Conservation (phyloP, 2,329 filamentous ascomycete genomes). For the Fonsecaea nubica region DNA sequence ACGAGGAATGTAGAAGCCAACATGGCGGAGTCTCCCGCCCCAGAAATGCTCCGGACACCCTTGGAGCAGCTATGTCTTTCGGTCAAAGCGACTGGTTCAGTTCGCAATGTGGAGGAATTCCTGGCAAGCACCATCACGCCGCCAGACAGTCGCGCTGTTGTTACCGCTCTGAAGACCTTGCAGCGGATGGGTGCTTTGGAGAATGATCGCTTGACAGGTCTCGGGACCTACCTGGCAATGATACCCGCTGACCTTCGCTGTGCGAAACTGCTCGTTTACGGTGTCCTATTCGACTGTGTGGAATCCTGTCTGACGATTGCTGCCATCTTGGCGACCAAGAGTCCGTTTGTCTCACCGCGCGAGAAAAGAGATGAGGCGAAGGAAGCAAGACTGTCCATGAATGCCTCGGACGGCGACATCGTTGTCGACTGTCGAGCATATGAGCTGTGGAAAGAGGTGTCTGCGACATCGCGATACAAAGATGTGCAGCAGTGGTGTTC, state of each 20-base stretch:
- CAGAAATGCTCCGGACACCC: slow-evolving; percentile 90
- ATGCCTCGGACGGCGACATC: slow-evolving; percentile 80
- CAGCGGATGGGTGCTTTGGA: slow-evolving; percentile 81
- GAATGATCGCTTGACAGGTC: slow-evolving; percentile 84
- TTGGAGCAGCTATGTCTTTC: slow-evolving; percentile 93
- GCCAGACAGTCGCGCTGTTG: slow-evolving; percentile 82
- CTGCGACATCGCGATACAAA: slow-evolving; percentile 62
- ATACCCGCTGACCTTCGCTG: slow-evolving; percentile 92
- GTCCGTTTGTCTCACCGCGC: slow-evolving; percentile 83
- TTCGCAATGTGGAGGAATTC: slow-evolving; percentile 77
- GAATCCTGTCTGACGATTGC: slow-evolving; percentile 88
- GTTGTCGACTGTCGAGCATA: slow-evolving; percentile 86
- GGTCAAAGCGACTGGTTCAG: slow-evolving; percentile 85
- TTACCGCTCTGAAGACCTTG: slow-evolving; percentile 80
- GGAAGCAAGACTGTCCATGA: slow-evolving; percentile 76
- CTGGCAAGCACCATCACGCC: slow-evolving; percentile 87
- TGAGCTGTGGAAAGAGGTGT: slow-evolving; percentile 77
- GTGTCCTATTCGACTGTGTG: slow-evolving; percentile 89
- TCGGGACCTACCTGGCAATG: slow-evolving; percentile 92
- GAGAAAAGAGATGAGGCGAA: slow-evolving; percentile 84
- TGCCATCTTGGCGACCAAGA: slow-evolving; percentile 81
- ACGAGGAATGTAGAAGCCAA: slow-evolving; percentile 81
- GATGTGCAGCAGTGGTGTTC: slow-evolving; percentile 79
- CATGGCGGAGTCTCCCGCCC: slow-evolving; percentile 88
- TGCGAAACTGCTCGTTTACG: slow-evolving; percentile 94